Base-by-base conservation (phyloP, 495 filamentous ascomycete genomes). In the Bathelium albidoporum region DNA sequence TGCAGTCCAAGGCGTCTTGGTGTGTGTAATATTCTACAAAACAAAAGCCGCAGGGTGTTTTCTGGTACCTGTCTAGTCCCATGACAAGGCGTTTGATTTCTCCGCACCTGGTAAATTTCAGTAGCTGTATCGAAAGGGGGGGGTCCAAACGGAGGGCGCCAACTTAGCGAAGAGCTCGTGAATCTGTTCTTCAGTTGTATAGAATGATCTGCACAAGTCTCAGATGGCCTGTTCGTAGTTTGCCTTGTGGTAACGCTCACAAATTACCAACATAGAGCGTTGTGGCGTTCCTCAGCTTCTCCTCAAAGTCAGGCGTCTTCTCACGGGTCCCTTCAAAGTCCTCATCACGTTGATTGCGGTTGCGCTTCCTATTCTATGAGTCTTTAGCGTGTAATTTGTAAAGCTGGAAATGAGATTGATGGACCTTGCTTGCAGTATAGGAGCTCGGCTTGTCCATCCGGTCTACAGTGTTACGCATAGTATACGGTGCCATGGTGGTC, bases 1-100 rank as follows among this genome's bases (percentile, higher is more conserved):
- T 86, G 73, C 92, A 96, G 70, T 97, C 94, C 34, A 97, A 78
- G 5, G 94, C 94, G 75, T 97, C 94, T 68, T 93, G 87, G 70
- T 97, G 91, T 16, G 85, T 97, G 77, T 97, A 98, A 76, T 98
- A 98, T 75, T 98, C 94, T 69, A 98, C 94, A 71, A 98, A 98
- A 78, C 94, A 98, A 78, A 98, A 98, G 12, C 94, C 94, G 76
- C 94, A 98, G 3, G 94, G 94, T 18, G 94, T 98, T 77, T 98
- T 98, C 76, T 87, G 89, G 79, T 91, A 94, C 20, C 94, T 87
- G 72, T 98, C 95, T 26, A 98, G 82, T 49, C 94, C 94, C 94
- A 98, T 98, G n/a, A 98, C 87, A 28, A 98, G 82, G 39, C 94
- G 87, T 75, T 97, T 97, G 73, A 98, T 93, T 78, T 97, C 93